Base-by-base conservation (phyloP, 495 filamentous ascomycete species). In the Penicillium steckii region DNA sequence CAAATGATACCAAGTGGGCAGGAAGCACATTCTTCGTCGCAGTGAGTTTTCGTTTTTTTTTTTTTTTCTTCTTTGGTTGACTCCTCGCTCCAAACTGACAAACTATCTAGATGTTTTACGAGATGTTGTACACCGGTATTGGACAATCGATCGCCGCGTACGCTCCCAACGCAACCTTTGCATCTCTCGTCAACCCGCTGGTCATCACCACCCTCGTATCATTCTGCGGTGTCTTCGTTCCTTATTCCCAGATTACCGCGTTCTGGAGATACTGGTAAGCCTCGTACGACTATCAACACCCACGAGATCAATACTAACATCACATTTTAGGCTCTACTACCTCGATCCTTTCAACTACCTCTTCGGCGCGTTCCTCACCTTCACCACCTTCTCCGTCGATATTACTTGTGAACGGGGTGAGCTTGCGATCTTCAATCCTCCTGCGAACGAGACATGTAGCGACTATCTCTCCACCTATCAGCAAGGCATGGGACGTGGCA, bases 291-390 rank as follows among this genome's bases (percentile, higher is more conserved):
- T 47, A 47, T 47, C 29, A 47, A 47, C 45, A 47, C 45, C 45
- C 17, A 23, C 29, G 45, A 47, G 25, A 47, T 35, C 29, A 47
- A 37, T 47, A 19, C 45, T 47, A 47, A 47, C 8, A 47, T 47
- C 26, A 23, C 26, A 50, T 23, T 38, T 44, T 37, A 38, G 35
- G 35, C 12, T 87, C 58, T 90, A 90, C 66, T 84, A 78, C 44
- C 71, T 88, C 50, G 85, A 84, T 24, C 86, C 88, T 3, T 82
- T 89, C 62, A 86, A 82, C 25, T 90, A 91, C 54, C 67, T 88
- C 6, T 79, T 89, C 32, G 74, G 71, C 42, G 77, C 77, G 30
- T 77, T 89, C 67, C 54, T 89, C 30, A 74, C 79, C 0, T 78
- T 78, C 8, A 79, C 70, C 7, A 66, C 88, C 19, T 85, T 75